These are phyloP conservation scores for Plasmodium ovale DNA, from an alignment of 169 alveolate species.

Conservation along the genomic window DNA sequence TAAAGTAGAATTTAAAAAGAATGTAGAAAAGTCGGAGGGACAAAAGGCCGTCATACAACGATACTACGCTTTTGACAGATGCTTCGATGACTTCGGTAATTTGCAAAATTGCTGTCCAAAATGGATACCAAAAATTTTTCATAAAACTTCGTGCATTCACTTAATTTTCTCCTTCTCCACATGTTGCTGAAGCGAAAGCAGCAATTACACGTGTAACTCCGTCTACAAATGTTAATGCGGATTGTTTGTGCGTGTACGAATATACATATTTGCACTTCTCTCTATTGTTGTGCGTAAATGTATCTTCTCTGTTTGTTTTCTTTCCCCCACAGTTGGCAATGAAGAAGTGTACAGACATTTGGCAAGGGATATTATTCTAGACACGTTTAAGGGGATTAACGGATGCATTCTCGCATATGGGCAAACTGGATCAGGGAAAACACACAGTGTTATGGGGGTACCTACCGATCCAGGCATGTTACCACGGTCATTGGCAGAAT, in stretches of 20 bases:
- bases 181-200: no score
- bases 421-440: slow-evolving; percentile 87
- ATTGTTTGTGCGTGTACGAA: no score
- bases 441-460: slow-evolving; percentile 86
- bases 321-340: slow-evolving; percentile 76
- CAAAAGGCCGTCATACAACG: slow-evolving; percentile 84
- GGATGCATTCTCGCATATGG: slow-evolving; percentile 87
- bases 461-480: slow-evolving; percentile 87
- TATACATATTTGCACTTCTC: not conserved
- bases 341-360: slow-evolving; percentile 83
- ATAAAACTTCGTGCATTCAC: not conserved
- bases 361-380: slow-evolving; percentile 84
- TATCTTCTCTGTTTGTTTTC: not conserved
- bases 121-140: no score
- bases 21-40: slow-evolving; percentile 83
- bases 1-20: slow-evolving; percentile 61
- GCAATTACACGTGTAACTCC: no score
- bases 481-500: slow-evolving; percentile 87
- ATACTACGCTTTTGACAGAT: slow-evolving; percentile 82
- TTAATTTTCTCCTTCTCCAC: not conserved
- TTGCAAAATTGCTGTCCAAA: not conserved
- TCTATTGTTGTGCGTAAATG: not conserved
- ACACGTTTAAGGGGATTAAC: slow-evolving; percentile 85
- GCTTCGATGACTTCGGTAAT: slow-evolving; percentile 84
- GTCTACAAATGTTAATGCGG: no score